Base-by-base conservation (phyloP, 768 basidiomycete genomes). In the Pleurotus salmoneostramineus region DNA sequence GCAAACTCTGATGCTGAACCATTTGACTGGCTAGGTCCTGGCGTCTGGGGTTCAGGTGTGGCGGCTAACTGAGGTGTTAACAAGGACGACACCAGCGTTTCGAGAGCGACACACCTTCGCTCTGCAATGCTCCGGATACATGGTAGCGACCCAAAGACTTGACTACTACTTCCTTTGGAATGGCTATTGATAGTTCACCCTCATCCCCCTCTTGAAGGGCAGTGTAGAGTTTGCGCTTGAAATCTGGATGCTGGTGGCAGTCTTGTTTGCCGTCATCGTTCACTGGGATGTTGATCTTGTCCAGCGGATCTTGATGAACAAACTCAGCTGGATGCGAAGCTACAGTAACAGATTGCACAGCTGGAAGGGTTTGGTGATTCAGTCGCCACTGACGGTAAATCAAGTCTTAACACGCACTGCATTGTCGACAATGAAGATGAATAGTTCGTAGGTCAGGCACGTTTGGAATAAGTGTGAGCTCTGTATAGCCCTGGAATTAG, bases 151-250 rank as follows among this genome's bases (percentile, higher is more conserved):
- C 80, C 33, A 84, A 83, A 60, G 81, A 84, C 71, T 76, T 87
- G 64, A 88, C 71, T 51, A 82, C 75, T 14, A 89, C 85, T 59
- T 89, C 88, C 64, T 77, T 79, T 6, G 91, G 91, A 59, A 98
- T 85, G 8, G 87, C 83, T 64, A 99, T 93, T 4, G 93, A 93
- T 34, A 99, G 69, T 71, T 98, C 97, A 58, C 96, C 97, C 69
- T 98, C 94, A 63, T 96, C 94, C 44, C 86, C 83, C 66, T 98
- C 97, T 60, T 93, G 84, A 52, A 95, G 77, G 0, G 96, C 93
- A 0, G 93, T 84, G 75, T 95, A 98, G 42, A 97, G 71, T 73
- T 88, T 89, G 58, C 97, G 82, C 78, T 97, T 98, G 59, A 95
- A 78, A 68, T 97, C 97, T 5, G 94, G 92, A 73, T 96, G 94